Evolutionary conservation across 2,329 filamentous ascomycete species (phyloP).

Genomic region (Sporothrix sp.): DNA sequence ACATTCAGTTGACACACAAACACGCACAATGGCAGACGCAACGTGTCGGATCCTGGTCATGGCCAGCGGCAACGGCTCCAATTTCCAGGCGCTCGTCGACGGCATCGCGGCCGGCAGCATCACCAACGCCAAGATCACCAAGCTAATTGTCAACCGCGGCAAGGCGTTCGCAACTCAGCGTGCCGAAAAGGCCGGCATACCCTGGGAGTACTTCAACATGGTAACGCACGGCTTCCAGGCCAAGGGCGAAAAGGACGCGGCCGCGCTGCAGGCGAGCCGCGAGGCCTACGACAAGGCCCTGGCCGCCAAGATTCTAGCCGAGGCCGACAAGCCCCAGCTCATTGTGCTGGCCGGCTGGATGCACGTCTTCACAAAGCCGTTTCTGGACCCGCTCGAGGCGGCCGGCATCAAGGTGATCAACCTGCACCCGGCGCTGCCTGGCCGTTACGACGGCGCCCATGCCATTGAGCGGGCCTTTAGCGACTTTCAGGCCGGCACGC

Average conservation of each 20-base stretch:
- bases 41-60: slow-evolving; percentile 53
- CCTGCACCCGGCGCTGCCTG: slow-evolving; percentile 65
- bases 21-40: slow-evolving; percentile 4
- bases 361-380: slow-evolving; percentile 64
- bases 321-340: slow-evolving; percentile 57
- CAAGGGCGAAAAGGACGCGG: slow-evolving; percentile 51
- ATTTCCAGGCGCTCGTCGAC: slow-evolving; percentile 64
- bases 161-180: slow-evolving; percentile 36
- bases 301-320: slow-evolving; percentile 51
- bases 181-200: slow-evolving; percentile 47
- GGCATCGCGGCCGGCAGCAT: slow-evolving; percentile 32
- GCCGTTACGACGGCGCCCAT: slow-evolving; percentile 64
- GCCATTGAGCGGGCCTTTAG: slow-evolving; percentile 72
- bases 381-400: slow-evolving; percentile 57
- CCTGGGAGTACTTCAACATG: slow-evolving; percentile 73
- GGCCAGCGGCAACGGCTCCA: slow-evolving; percentile 65
- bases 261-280: slow-evolving; percentile 46
- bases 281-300: slow-evolving; percentile 66
- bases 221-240: slow-evolving; percentile 56
- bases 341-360: slow-evolving; percentile 82
- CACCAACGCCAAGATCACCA: slow-evolving; percentile 33
- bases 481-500: slow-evolving; percentile 55
- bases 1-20: neutral
- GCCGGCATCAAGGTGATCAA: slow-evolving; percentile 66
- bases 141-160: slow-evolving; percentile 39